phyloP scores from a whole-genome alignment of 306 rosid species.

The Rubus idaeus region DNA sequence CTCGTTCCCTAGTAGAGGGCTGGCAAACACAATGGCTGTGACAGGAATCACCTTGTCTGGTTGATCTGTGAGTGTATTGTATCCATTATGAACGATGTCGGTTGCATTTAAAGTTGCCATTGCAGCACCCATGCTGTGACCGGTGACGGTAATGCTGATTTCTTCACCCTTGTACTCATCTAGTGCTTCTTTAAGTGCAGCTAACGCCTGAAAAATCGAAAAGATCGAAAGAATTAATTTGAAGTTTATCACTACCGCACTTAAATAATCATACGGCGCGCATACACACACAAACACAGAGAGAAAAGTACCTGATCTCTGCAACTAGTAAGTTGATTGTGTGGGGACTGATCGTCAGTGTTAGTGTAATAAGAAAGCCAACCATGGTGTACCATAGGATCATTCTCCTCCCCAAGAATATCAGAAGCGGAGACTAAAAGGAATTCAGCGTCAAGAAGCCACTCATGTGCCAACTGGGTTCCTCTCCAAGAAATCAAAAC shows the following conservation, averaged over 20 bases:
- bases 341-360: background rate
- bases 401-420: background rate
- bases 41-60: slow-evolving; percentile 8
- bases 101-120: slow-evolving; percentile 2
- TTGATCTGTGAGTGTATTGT: background rate
- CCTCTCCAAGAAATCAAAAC: slow-evolving; percentile 80
- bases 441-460: background rate
- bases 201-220: background rate
- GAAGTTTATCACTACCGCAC: background rate
- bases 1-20: slow-evolving; percentile 17
- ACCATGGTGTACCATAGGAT: slow-evolving; percentile 18
- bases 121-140: slow-evolving; percentile 27
- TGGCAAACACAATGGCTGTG: slow-evolving; percentile 10
- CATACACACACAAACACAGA: too few relatives aligned
- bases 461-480: slow-evolving; percentile 22
- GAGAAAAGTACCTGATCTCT: slow-evolving; percentile 4
- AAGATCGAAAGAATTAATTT: background rate
- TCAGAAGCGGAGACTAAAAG: background rate
- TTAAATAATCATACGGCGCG: too few relatives aligned
- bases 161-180: slow-evolving; percentile 9
- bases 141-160: slow-evolving; percentile 15
- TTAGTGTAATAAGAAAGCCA: slow-evolving; percentile 11
- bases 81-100: slow-evolving; percentile 15
- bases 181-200: background rate
- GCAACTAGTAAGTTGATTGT: slow-evolving; percentile 1